A percentile compares a stretch with the other conserved stretches of the same genome.
phyloP scores from a whole-genome alignment of 192 early-diverging fungal genomes.

The Linnemannia exigua region DNA sequence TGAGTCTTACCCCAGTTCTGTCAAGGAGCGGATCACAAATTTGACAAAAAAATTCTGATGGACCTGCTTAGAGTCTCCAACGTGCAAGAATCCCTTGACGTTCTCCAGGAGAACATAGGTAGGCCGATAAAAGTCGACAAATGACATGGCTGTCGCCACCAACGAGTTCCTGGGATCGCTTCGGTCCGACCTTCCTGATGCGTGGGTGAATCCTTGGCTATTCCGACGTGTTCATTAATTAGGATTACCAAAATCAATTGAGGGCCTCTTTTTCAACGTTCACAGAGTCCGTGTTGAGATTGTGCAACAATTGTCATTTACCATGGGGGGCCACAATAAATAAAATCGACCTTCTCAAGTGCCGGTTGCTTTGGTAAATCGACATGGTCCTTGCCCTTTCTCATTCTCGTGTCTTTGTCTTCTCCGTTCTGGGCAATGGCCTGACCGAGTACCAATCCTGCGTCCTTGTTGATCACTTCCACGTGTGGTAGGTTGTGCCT shows the following conservation, averaged over 20 bases:
- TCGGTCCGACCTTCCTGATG: slow-evolving; percentile 72
- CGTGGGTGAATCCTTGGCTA: slow-evolving; percentile 74
- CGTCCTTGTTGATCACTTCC: slow-evolving; percentile 72
- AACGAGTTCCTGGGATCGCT: slow-evolving; percentile 78
- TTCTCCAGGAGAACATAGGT: slow-evolving; percentile 79
- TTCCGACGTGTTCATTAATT: neutral
- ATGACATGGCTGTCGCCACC: slow-evolving; percentile 73
- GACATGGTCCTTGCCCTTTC: slow-evolving; percentile 58
- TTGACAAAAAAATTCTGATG: slow-evolving; percentile 76
- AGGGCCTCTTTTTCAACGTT: no score
- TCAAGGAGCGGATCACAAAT: slow-evolving; percentile 74
- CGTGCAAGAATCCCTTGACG: slow-evolving; percentile 70
- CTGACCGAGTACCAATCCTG: slow-evolving; percentile 72
- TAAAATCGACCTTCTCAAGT: slow-evolving; percentile 75
- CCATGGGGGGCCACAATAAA: slow-evolving; percentile 83
- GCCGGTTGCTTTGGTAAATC: slow-evolving; percentile 59
- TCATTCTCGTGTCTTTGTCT: slow-evolving; percentile 30
- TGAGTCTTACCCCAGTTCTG: slow-evolving; percentile 66
- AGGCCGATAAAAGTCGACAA: slow-evolving; percentile 79
- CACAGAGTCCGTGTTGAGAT: no score
- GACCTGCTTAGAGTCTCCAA: slow-evolving; percentile 60
- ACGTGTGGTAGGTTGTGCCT: slow-evolving; percentile 73
- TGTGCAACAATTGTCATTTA: slow-evolving; percentile 11
- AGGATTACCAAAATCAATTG: neutral
- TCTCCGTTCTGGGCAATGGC: slow-evolving; percentile 65